These are phyloP conservation scores for Cercis canadensis DNA, from an alignment of 306 rosid species.

Conservation along the genomic window DNA sequence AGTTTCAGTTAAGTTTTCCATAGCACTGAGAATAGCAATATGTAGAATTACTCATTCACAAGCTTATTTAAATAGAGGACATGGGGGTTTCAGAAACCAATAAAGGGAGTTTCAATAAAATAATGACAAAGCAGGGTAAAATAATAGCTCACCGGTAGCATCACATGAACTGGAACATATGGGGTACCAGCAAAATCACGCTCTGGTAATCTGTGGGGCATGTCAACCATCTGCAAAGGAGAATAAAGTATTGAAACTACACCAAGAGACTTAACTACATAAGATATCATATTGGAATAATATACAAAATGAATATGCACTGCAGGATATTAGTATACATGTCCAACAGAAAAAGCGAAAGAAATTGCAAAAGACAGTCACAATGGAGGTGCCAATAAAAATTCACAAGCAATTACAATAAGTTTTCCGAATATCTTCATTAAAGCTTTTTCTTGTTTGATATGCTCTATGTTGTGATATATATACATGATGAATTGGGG, in stretches of 20 bases:
- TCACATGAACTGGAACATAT: conserved; percentile 86
- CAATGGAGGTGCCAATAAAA: conserved; percentile 13
- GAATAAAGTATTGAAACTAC: conserved; percentile 25
- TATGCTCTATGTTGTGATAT: conserved; percentile 24
- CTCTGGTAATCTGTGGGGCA: conserved; percentile 61
- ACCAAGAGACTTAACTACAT: conserved; percentile 22
- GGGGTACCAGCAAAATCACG: conserved; percentile 81
- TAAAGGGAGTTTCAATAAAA: conserved; percentile 19
- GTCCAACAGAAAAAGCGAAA: neutral
- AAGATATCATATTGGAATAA: conserved; percentile 30
- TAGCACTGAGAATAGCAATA: conserved; percentile 21
- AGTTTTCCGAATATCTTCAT: conserved; percentile 4
- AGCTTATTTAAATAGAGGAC: conserved; percentile 21
- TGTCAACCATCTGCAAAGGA: conserved; percentile 63
- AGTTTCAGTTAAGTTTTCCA: conserved; percentile 1
- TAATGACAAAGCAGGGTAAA: conserved; percentile 19
- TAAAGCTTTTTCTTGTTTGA: conserved; percentile 1
- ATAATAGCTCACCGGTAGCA: conserved; percentile 76
- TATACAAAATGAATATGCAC: conserved; percentile 23
- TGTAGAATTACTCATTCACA: conserved; percentile 28
- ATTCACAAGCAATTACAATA: conserved; percentile 14
- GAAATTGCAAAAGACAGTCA: neutral
- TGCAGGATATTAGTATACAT: conserved; percentile 22
- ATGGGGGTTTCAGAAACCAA: neutral
- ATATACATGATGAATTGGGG: conserved; percentile 1